Evolutionary conservation across 495 filamentous ascomycete genomes (phyloP).

Genomic region (Penicillium argentinense): DNA sequence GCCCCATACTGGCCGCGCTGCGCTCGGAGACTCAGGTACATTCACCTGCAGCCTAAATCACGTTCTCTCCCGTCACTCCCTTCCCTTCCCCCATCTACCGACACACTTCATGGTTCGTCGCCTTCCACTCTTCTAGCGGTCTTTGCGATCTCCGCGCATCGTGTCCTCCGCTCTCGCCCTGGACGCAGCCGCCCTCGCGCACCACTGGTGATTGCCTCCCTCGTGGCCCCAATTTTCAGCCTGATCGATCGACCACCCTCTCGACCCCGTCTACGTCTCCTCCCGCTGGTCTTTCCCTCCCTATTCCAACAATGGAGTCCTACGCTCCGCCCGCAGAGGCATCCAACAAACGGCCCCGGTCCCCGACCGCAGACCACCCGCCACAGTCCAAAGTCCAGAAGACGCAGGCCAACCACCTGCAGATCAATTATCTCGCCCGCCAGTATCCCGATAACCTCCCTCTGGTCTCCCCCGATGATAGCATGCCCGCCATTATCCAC

Average conservation of each 20-base stretch:
- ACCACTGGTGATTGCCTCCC: too few relatives aligned
- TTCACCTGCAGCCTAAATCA: background rate
- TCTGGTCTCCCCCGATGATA: slow-evolving; percentile 59
- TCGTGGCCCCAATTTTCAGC: background rate
- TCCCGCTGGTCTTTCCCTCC: too few relatives aligned
- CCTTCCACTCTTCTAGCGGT: slow-evolving; percentile 2
- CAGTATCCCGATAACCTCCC: slow-evolving; percentile 62
- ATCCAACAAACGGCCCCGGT: slow-evolving; percentile 60
- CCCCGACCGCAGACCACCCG: slow-evolving; percentile 49
- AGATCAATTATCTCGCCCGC: slow-evolving; percentile 81
- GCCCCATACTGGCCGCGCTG: too few relatives aligned
- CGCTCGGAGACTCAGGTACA: too few relatives aligned
- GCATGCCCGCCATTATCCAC: slow-evolving; percentile 59
- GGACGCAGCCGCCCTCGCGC: slow-evolving; percentile 2
- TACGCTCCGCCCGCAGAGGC: slow-evolving; percentile 35
- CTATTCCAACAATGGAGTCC: slow-evolving; percentile 39
- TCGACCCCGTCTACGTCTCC: too few relatives aligned
- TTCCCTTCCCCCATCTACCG: slow-evolving; percentile 13
- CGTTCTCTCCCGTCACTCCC: background rate
- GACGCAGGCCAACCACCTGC: slow-evolving; percentile 57
- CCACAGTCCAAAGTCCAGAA: slow-evolving; percentile 55
- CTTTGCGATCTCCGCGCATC: slow-evolving; percentile 10
- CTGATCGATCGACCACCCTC: background rate
- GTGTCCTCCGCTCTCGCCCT: slow-evolving; percentile 7
- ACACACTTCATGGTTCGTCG: slow-evolving; percentile 1